Conservation (phyloP, 345 rosid genomes). For the Gossypium turneri region DNA sequence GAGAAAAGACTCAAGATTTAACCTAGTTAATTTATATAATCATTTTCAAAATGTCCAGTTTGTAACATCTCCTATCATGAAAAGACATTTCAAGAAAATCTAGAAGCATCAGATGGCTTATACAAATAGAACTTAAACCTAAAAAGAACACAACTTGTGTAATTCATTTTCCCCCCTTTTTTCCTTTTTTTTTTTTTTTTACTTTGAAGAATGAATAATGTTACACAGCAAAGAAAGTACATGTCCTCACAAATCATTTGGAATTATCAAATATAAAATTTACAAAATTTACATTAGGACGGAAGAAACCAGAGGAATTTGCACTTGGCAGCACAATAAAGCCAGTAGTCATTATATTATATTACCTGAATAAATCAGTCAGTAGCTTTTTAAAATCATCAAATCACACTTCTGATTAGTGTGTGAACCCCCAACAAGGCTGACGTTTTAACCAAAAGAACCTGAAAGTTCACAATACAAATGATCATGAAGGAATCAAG, state of each 20-base stretch:
- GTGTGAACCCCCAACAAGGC: slow-evolving; percentile 31
- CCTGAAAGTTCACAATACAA: slow-evolving; percentile 8
- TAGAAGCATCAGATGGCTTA: background rate
- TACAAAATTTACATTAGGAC: slow-evolving; percentile 60
- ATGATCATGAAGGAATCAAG: background rate
- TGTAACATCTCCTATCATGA: background rate
- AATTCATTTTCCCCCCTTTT: background rate
- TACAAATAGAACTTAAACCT: background rate
- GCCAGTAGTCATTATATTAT: slow-evolving; percentile 17
- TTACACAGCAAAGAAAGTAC: slow-evolving; percentile 45
- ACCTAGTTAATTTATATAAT: too few species aligned
- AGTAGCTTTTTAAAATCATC: slow-evolving; percentile 33
- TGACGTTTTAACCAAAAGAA: slow-evolving; percentile 16
- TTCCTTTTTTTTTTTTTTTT: slow-evolving; percentile 13
- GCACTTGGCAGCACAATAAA: slow-evolving; percentile 20
- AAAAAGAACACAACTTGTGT: background rate
- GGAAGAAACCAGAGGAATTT: slow-evolving; percentile 28
- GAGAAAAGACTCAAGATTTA: background rate
- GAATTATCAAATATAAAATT: slow-evolving; percentile 40
- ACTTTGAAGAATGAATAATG: slow-evolving; percentile 57
- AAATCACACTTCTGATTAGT: slow-evolving; percentile 36
- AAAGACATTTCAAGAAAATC: background rate
- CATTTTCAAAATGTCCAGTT: too few species aligned
- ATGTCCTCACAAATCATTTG: slow-evolving; percentile 53
- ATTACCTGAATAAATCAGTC: slow-evolving; percentile 45